These are phyloP conservation scores for Thelonectria discophora DNA, from an alignment of 2,329 filamentous ascomycete species.

Conservation along the genomic window DNA sequence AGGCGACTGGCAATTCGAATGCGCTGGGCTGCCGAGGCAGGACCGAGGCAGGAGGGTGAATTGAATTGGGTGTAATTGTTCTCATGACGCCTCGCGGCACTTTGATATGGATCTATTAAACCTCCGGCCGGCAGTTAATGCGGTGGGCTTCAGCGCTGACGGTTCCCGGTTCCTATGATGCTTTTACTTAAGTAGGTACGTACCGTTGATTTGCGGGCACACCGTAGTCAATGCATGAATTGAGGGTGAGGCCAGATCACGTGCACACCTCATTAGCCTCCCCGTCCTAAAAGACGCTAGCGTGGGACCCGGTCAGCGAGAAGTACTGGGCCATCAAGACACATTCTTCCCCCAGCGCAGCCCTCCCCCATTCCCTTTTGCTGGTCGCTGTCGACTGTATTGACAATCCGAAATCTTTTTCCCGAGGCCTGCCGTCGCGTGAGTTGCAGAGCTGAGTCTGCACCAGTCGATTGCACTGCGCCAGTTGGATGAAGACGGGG, in stretches of 20 bases:
- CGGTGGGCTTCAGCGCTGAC: too few relatives aligned
- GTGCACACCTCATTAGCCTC: conserved; percentile 45
- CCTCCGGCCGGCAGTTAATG: too few relatives aligned
- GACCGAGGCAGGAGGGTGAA: too few relatives aligned
- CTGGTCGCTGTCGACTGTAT: conserved; percentile 32
- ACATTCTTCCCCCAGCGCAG: conserved; percentile 50
- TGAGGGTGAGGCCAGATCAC: conserved; percentile 43
- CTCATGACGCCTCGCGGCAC: too few relatives aligned
- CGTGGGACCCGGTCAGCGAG: conserved; percentile 40
- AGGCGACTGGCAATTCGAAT: too few relatives aligned
- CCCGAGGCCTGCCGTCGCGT: conserved; percentile 36
- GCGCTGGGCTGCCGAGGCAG: too few relatives aligned
- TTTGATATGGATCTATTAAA: too few relatives aligned
- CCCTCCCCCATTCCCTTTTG: conserved; percentile 42
- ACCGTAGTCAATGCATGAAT: too few relatives aligned
- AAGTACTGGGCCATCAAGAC: conserved; percentile 50
- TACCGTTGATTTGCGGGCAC: too few relatives aligned
- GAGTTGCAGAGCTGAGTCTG: conserved; percentile 36
- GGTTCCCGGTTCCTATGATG: too few relatives aligned
- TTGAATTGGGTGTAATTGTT: too few relatives aligned
- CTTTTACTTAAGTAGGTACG: too few relatives aligned
- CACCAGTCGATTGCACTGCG: conserved; percentile 42
- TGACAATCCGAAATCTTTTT: conserved; percentile 35
- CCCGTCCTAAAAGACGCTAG: conserved; percentile 42
- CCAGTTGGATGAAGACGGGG: conserved; percentile 46